Evolutionary conservation across 1,139 yeast genomes (phyloP).

Genomic region (Kodamaea plutei): DNA sequence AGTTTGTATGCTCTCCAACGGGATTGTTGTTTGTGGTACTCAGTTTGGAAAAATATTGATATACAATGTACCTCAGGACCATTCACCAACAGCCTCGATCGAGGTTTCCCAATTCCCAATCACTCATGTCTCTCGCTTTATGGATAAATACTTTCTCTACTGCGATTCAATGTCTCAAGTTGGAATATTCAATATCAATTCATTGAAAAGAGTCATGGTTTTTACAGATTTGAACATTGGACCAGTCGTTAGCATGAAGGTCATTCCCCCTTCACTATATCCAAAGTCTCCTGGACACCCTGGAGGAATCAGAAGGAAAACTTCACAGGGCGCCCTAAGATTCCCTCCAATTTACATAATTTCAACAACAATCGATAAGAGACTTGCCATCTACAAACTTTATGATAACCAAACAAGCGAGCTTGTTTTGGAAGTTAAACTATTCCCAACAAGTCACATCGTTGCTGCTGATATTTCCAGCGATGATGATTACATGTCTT

Average conservation of each 20-base stretch:
- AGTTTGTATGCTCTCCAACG: slow-evolving; percentile 14
- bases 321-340: slow-evolving; percentile 2
- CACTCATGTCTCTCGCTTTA: slow-evolving; percentile 16
- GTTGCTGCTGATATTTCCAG: slow-evolving; percentile 6
- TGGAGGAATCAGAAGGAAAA: too few species aligned
- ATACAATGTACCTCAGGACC: slow-evolving; percentile 18
- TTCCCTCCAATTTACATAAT: slow-evolving; percentile 25
- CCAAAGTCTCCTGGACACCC: too few species aligned
- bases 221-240: slow-evolving; percentile 27
- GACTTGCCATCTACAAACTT: slow-evolving; percentile 23
- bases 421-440: slow-evolving; percentile 10
- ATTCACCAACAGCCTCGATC: slow-evolving; percentile 13
- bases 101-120: slow-evolving; percentile 31
- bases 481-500: slow-evolving; percentile 10
- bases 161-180: slow-evolving; percentile 32
- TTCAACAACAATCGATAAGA: slow-evolving; percentile 21
- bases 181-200: slow-evolving; percentile 25
- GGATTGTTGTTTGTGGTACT: slow-evolving; percentile 26
- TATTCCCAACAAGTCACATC: slow-evolving; percentile 9
- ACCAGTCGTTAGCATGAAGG: slow-evolving; percentile 19
- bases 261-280: slow-evolving; percentile 9
- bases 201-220: slow-evolving; percentile 17
- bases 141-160: slow-evolving; percentile 20
- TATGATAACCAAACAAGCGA: slow-evolving; percentile 18
- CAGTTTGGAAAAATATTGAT: slow-evolving; percentile 31